Conservation (phyloP, 2,329 filamentous ascomycete species). For the Microsporum ferrugineum region DNA sequence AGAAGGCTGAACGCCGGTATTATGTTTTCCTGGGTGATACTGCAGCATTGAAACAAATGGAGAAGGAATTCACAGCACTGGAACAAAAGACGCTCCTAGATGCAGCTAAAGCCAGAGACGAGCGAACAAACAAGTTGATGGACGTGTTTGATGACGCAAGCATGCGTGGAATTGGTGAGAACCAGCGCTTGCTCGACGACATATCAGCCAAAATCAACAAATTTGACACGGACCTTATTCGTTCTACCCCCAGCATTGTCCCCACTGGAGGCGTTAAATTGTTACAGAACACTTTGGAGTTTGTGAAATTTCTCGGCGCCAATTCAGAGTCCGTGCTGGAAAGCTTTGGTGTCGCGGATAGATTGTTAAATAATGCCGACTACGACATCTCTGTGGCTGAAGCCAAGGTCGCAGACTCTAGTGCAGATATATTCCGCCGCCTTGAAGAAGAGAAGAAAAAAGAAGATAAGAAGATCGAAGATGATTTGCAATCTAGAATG, state of each 20-base stretch:
- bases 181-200: constrained; percentile 41
- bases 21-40: constrained; percentile 43
- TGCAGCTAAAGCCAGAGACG: constrained; percentile 39
- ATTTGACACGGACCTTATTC: constrained; percentile 25
- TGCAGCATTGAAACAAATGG: constrained; percentile 39
- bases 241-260: constrained; percentile 13
- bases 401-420: constrained; percentile 37
- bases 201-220: constrained; percentile 35
- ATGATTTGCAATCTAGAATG: constrained; percentile 32
- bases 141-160: constrained; percentile 42
- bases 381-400: constrained; percentile 45
- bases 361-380: constrained; percentile 41
- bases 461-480: constrained; percentile 37
- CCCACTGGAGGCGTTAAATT: constrained; percentile 17
- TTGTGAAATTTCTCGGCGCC: constrained; percentile 31
- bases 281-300: constrained; percentile 28
- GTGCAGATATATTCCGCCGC: constrained; percentile 31
- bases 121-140: constrained; percentile 41
- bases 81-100: constrained; percentile 42
- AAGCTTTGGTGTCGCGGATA: constrained; percentile 39
- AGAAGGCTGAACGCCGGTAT: constrained; percentile 43
- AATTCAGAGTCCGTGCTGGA: constrained; percentile 38
- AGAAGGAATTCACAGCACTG: constrained; percentile 39
- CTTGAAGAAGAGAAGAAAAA: constrained; percentile 38
- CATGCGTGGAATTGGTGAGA: constrained; percentile 39